Evolutionary conservation across 2,329 filamentous ascomycete species (phyloP).

Genomic region (Sodiomyces alkalinus): DNA sequence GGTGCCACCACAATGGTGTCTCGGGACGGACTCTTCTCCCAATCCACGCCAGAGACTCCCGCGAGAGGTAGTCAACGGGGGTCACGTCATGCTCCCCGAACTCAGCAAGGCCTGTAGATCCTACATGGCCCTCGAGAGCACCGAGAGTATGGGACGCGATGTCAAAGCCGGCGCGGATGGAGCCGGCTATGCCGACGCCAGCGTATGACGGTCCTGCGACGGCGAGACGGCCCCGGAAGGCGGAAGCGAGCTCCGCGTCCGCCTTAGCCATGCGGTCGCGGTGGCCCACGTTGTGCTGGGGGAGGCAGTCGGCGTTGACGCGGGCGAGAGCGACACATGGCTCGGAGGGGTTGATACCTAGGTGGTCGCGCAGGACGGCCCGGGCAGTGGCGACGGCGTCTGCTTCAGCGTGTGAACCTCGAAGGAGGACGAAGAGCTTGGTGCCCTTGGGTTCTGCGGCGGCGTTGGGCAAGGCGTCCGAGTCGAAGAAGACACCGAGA

Average conservation of each 20-base stretch:
- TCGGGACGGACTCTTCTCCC: no score
- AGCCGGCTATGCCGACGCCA: constrained; percentile 32
- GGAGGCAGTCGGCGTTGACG: constrained; percentile 58
- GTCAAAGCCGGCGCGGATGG: constrained; percentile 34
- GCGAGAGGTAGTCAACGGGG: no score
- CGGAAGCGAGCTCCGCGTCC: constrained; percentile 34
- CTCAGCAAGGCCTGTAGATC: constrained; percentile 18
- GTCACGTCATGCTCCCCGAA: constrained; percentile 7
- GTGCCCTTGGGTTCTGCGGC: constrained; percentile 13
- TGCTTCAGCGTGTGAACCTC: constrained; percentile 64
- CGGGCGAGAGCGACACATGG: constrained; percentile 47
- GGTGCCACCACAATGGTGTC: no score
- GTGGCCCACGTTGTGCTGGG: constrained; percentile 80
- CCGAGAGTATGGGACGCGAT: constrained; percentile 22
- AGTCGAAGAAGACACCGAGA: constrained; percentile 88
- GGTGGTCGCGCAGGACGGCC: constrained; percentile 54
- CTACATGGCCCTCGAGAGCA: constrained; percentile 9
- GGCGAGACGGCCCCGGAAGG: constrained; percentile 48
- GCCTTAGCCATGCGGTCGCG: constrained; percentile 41
- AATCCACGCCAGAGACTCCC: no score
- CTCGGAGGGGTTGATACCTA: constrained; percentile 47
- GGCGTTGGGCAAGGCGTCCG: constrained; percentile 33
- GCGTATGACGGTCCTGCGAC: constrained; percentile 45
- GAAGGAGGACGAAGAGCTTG: constrained; percentile 75
- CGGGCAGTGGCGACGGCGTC: constrained; percentile 57